A percentile compares a stretch with the other conserved stretches of the same genome.
phyloP scores from a whole-genome alignment of 2,329 filamentous ascomycete genomes.

The Calonectria hawksworthii region DNA sequence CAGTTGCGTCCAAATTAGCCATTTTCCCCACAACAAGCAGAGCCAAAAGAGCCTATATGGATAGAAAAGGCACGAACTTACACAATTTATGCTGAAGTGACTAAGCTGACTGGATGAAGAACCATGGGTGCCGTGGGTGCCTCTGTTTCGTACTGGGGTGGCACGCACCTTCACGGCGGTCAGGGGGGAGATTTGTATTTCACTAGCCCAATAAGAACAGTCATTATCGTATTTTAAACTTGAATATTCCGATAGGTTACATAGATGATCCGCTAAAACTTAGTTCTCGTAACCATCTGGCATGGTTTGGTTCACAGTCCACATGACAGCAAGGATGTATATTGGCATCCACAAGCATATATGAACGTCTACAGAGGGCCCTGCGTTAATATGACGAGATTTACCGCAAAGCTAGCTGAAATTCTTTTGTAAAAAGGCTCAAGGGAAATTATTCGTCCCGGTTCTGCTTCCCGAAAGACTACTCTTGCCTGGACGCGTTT shows the following conservation, averaged over 20 bases:
- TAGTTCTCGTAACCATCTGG: background rate
- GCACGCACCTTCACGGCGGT: background rate
- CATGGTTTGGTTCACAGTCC: background rate
- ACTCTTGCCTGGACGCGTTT: background rate
- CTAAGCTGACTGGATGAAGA: background rate
- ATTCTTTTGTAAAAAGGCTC: background rate
- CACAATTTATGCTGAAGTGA: background rate
- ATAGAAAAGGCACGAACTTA: background rate
- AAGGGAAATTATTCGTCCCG: background rate
- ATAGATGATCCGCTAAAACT: background rate
- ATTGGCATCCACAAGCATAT: background rate
- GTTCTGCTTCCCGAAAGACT: background rate
- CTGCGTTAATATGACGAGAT: background rate
- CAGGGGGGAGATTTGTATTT: background rate
- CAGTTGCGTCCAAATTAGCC: background rate
- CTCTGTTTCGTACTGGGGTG: background rate
- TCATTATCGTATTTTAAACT: background rate
- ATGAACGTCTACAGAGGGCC: background rate
- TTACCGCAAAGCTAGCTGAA: background rate
- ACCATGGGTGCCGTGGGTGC: background rate
- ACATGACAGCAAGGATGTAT: background rate
- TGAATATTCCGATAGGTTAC: background rate
- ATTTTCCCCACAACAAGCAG: background rate
- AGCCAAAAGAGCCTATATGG: background rate
- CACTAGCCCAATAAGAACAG: background rate